These are phyloP conservation scores for Cydonia oblonga DNA, from an alignment of 331 rosid genomes.

Conservation along the genomic window DNA sequence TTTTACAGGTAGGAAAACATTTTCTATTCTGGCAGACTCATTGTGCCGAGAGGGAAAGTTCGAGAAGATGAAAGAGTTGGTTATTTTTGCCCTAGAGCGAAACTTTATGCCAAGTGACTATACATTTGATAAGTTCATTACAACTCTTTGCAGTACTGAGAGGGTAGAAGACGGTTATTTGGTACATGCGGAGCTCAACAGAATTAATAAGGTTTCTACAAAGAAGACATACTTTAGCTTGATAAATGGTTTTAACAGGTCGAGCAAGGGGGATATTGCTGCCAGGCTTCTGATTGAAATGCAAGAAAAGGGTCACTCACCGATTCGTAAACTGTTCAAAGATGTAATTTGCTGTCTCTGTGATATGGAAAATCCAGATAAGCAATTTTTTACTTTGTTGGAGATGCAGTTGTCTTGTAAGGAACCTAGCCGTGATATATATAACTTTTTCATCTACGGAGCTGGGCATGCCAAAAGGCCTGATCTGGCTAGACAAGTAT, in stretches of 20 bases:
- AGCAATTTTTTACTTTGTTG: conserved; percentile 33
- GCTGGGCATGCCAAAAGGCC: conserved; percentile 42
- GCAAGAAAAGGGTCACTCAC: conserved; percentile 45
- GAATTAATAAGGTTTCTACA: conserved; percentile 10
- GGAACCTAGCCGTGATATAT: conserved; percentile 10
- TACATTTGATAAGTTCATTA: conserved; percentile 33
- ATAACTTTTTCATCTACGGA: conserved; percentile 41
- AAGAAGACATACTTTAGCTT: conserved; percentile 34
- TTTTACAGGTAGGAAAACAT: conserved; percentile 39
- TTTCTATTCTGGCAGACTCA: conserved; percentile 37
- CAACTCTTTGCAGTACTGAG: conserved; percentile 43
- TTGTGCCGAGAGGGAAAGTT: conserved; percentile 46
- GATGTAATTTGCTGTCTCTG: conserved; percentile 38
- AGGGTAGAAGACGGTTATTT: conserved; percentile 53
- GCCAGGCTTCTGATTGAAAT: conserved; percentile 74
- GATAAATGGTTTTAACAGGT: conserved; percentile 39
- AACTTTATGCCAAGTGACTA: conserved; percentile 25
- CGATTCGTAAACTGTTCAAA: conserved; percentile 19
- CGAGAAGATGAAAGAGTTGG: conserved; percentile 66
- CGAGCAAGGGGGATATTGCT: conserved; percentile 49
- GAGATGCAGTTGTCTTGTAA: conserved; percentile 36
- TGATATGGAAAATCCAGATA: conserved; percentile 40
- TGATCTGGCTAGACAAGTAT: conserved; percentile 51
- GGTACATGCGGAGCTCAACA: conserved; percentile 36
- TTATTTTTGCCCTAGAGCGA: conserved; percentile 35